These are phyloP conservation scores for Schizopora paradoxa DNA, from an alignment of 1,284 basidiomycete species.

Conservation along the genomic window DNA sequence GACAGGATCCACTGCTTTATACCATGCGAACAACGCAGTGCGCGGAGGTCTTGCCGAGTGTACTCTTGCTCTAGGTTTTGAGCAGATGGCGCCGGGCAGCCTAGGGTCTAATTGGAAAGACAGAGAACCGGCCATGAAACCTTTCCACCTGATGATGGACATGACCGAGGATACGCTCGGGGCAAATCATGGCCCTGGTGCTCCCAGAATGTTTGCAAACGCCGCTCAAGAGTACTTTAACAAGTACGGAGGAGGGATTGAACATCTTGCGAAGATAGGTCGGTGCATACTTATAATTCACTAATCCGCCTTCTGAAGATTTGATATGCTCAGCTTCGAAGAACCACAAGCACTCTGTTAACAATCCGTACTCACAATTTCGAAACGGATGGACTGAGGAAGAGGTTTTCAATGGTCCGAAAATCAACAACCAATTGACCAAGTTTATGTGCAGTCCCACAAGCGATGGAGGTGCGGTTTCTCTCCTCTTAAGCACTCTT, in stretches of 20 bases:
- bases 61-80: conserved; percentile 80
- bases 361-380: conserved; percentile 87
- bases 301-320: neutral
- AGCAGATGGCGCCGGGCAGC: conserved; percentile 80
- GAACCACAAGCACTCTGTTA: conserved; percentile 78
- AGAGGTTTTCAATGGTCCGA: conserved; percentile 59
- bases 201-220: conserved; percentile 75
- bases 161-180: conserved; percentile 56
- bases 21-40: conserved; percentile 62
- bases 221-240: conserved; percentile 76
- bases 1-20: conserved; percentile 72
- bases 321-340: conserved; percentile 53
- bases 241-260: conserved; percentile 65
- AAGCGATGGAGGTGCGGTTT: conserved; percentile 20
- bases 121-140: conserved; percentile 51
- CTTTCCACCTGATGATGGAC: conserved; percentile 39
- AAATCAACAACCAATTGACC: conserved; percentile 71
- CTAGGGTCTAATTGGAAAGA: conserved; percentile 69
- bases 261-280: conserved; percentile 77
- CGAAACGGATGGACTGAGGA: conserved; percentile 69
- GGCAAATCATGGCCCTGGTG: conserved; percentile 61
- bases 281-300: conserved; percentile 20
- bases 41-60: conserved; percentile 72
- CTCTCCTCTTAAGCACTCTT: neutral
- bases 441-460: conserved; percentile 89